Evolutionary conservation across 306 rosid genomes (phyloP).

Genomic region (Delonix regia): DNA sequence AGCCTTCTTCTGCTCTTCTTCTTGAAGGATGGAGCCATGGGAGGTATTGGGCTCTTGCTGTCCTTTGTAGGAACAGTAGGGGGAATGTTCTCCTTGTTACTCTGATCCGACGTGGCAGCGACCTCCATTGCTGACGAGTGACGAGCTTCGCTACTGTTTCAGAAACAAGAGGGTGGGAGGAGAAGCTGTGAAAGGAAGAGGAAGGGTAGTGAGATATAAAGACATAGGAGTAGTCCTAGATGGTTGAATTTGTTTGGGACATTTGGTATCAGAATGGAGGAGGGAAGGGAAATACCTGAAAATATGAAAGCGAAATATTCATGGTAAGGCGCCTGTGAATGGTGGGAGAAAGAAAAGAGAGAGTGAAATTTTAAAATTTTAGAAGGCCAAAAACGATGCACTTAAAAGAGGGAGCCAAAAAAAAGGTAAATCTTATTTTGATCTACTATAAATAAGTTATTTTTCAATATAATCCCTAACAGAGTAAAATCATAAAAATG

Average conservation of each 20-base stretch:
- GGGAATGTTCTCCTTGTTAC: conserved; percentile 46
- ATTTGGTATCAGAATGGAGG: background rate
- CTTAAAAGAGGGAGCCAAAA: background rate
- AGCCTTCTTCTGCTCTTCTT: conserved; percentile 15
- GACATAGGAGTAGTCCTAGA: conserved; percentile 15
- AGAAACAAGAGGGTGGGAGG: background rate
- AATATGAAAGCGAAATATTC: too few species aligned
- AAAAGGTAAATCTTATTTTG: too few species aligned
- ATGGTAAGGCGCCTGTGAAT: background rate
- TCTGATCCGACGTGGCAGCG: background rate
- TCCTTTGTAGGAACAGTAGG: background rate
- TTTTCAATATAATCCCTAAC: too few species aligned
- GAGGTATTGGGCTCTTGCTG: conserved; percentile 30
- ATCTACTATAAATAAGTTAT: too few species aligned
- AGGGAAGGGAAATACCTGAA: too few species aligned
- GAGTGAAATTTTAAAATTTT: conserved; percentile 35
- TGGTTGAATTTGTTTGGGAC: background rate
- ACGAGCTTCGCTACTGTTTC: background rate
- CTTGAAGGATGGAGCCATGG: conserved; percentile 31
- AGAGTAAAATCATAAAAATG: too few species aligned
- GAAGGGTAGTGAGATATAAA: conserved; percentile 19
- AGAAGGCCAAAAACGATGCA: background rate
- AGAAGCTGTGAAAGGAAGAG: too few species aligned
- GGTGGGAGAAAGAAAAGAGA: background rate
- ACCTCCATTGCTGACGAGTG: conserved; percentile 33